Percentiles rank a stretch among this genome's conserved stretches.
Evolutionary conservation across 495 filamentous ascomycete species (phyloP).

Genomic region (Daldinia grandis): DNA sequence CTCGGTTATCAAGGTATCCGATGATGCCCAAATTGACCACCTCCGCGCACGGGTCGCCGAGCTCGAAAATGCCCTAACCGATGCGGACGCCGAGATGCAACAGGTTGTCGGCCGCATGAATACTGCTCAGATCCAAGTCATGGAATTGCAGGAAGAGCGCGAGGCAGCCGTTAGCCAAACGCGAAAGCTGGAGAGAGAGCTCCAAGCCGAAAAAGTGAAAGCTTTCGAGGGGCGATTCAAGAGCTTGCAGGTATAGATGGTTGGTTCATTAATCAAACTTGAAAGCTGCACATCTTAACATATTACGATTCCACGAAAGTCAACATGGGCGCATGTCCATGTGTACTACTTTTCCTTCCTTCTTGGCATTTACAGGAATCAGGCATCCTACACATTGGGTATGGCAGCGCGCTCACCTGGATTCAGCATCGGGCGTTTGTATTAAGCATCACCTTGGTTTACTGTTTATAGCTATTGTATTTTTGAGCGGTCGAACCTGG

Average conservation of each 20-base stretch:
- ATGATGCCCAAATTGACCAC: slow-evolving; percentile 74
- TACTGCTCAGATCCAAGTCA: slow-evolving; percentile 91
- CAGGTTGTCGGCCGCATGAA: slow-evolving; percentile 94
- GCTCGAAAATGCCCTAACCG: slow-evolving; percentile 79
- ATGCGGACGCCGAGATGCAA: slow-evolving; percentile 93
- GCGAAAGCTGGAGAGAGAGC: slow-evolving; percentile 69
- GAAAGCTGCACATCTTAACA: neutral
- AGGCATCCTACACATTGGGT: slow-evolving; percentile 27
- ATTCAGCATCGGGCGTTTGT: slow-evolving; percentile 35
- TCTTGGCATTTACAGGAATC: slow-evolving; percentile 44
- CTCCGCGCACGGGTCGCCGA: slow-evolving; percentile 80
- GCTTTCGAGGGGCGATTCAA: slow-evolving; percentile 58
- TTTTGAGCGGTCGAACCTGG: slow-evolving; percentile 12
- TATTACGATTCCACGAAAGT: slow-evolving; percentile 32
- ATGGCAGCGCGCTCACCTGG: slow-evolving; percentile 26
- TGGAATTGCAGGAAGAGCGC: slow-evolving; percentile 88
- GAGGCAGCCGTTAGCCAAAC: slow-evolving; percentile 89
- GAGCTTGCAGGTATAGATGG: slow-evolving; percentile 39
- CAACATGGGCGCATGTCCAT: slow-evolving; percentile 17
- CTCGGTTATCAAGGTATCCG: slow-evolving; percentile 50
- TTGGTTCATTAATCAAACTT: neutral
- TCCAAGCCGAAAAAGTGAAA: slow-evolving; percentile 58
- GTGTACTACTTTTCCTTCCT: slow-evolving; percentile 18
- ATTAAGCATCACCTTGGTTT: slow-evolving; percentile 27
- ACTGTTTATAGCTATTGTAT: slow-evolving; percentile 29